Conservation (phyloP, 495 filamentous ascomycete genomes). For the Penicillium samsonianum region DNA sequence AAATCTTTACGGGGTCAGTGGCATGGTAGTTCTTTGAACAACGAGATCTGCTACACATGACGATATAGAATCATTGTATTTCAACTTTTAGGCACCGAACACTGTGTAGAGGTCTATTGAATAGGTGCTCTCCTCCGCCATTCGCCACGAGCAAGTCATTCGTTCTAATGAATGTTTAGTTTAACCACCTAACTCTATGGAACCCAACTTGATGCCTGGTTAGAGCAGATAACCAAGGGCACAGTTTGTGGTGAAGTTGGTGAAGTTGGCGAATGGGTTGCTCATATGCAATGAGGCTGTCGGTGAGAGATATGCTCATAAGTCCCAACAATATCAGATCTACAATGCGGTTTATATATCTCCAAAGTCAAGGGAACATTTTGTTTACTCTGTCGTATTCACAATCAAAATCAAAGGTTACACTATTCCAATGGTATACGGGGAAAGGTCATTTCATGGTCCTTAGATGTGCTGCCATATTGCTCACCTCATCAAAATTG, state of each 20-base stretch:
- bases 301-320: neutral
- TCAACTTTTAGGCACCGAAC: no score
- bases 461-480: neutral
- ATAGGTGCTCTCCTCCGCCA: no score
- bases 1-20: neutral
- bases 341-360: neutral
- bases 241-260: no score
- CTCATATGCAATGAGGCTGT: neutral
- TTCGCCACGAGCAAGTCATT: neutral
- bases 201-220: neutral
- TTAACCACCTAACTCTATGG: neutral
- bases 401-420: neutral
- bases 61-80: no score
- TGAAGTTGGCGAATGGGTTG: neutral
- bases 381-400: neutral
- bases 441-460: neutral
- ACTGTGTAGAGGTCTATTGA: no score
- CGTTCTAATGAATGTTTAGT: neutral
- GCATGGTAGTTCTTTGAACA: no score
- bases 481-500: neutral
- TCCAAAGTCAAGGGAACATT: neutral
- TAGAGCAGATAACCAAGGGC: neutral
- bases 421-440: neutral
- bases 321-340: neutral
- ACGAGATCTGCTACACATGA: no score